A percentile compares a stretch with the other conserved stretches of the same genome.
Conservation (phyloP, 306 rosid species). For the Macrotyloma uniflorum region DNA sequence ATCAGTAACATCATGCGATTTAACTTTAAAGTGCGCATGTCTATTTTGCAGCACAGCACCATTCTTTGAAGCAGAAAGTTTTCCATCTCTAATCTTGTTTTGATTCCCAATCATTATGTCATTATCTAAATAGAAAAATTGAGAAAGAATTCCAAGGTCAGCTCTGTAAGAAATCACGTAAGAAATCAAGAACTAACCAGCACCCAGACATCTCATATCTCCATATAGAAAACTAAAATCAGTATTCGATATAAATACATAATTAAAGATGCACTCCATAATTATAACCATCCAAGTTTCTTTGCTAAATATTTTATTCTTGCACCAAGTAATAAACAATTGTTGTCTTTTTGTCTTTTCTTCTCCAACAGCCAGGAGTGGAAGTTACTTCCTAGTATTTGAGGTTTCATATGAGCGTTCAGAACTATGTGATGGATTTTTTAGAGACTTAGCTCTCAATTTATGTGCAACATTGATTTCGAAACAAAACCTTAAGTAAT, state of each 20-base stretch:
- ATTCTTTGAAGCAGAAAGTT: constrained; percentile 56
- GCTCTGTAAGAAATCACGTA: neutral
- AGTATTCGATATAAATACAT: neutral
- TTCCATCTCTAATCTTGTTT: constrained; percentile 53
- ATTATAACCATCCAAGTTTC: neutral
- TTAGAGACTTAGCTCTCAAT: neutral
- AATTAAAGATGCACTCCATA: neutral
- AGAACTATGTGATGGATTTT: no score
- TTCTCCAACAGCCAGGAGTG: neutral
- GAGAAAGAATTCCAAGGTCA: constrained; percentile 21
- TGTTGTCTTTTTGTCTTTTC: neutral
- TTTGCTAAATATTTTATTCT: no score
- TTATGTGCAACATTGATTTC: neutral
- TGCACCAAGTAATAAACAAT: neutral
- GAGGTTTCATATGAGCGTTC: no score
- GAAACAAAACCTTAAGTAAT: constrained; percentile 4
- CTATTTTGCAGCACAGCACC: constrained; percentile 48
- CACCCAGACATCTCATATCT: constrained; percentile 1
- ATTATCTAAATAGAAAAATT: constrained; percentile 61
- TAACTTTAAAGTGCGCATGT: constrained; percentile 52
- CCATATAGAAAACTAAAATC: constrained; percentile 19
- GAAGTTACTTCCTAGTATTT: no score
- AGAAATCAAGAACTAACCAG: neutral
- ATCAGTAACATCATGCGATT: constrained; percentile 45
- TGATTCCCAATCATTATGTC: constrained; percentile 62